Evolutionary conservation across 495 filamentous ascomycete genomes (phyloP).

Genomic region (Neurospora terricola): DNA sequence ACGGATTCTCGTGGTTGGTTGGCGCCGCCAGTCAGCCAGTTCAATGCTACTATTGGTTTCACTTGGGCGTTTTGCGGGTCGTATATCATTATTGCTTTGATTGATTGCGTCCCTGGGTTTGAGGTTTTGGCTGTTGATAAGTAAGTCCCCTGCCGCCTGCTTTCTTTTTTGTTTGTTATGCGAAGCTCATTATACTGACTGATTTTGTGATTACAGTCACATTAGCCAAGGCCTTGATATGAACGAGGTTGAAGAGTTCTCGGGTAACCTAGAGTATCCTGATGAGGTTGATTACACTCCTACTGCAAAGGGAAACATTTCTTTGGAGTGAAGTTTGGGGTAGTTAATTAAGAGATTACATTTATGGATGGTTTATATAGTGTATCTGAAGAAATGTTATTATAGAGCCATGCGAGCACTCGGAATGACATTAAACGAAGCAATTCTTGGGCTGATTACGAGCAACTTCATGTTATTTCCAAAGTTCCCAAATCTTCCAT

Average conservation of each 20-base stretch:
- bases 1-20: neutral
- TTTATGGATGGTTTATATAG: no score
- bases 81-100: slow-evolving; percentile 17
- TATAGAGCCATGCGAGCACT: no score
- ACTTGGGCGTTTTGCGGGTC: slow-evolving; percentile 18
- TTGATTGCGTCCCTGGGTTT: slow-evolving; percentile 19
- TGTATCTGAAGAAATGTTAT: no score
- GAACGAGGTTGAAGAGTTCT: slow-evolving; percentile 18
- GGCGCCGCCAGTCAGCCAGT: neutral
- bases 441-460: no score
- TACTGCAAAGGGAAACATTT: slow-evolving; percentile 13
- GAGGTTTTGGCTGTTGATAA: slow-evolving; percentile 21
- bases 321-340: slow-evolving; percentile 4
- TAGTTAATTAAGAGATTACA: neutral
- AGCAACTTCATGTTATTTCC: no score
- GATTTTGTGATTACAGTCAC: slow-evolving; percentile 5
- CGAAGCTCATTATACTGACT: slow-evolving; percentile 3
- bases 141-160: slow-evolving; percentile 4
- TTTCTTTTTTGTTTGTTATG: neutral
- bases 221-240: slow-evolving; percentile 19
- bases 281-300: slow-evolving; percentile 16
- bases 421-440: no score
- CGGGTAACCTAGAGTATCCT: slow-evolving; percentile 13
- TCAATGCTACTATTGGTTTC: slow-evolving; percentile 7
- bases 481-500: neutral